Base-by-base conservation (phyloP, 208 protist genomes). In the Herpetomonas tarakana region DNA sequence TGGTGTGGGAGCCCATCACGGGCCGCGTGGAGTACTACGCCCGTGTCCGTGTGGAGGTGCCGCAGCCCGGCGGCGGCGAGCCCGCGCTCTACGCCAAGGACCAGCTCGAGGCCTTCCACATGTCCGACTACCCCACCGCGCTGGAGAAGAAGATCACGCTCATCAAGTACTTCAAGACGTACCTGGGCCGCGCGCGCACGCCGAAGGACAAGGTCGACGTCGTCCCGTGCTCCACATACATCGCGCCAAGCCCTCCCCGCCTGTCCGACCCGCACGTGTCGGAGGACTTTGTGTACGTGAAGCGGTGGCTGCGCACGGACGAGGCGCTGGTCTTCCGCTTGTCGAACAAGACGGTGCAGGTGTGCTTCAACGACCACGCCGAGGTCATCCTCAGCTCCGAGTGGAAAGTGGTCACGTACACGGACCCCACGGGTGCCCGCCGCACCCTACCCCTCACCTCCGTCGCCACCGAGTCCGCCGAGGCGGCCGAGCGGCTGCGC, bases 101-200 rank as follows among this genome's bases (percentile, higher is more conserved):
- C 55, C 74, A 94, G 64, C 81, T 68, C 16, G 60, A 91, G 74
- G 56, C 68, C 16, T 94, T 91, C 77, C 61, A 68, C 35, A 83
- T 97, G 69, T 62, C 74, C 22, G 58, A 62, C 9, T 83, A 83
- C 63, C 94, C 96, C 18, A 65, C 80, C 7, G 74, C 78, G 24
- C 78, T 99, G n/a, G 72, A 84, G 3, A 99, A 99, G 88, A 99
- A 99, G 81, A 82, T 98, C 27, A 95, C 88, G 25, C 77, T 99
- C 11, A 92, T 98, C 29, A 95, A 97, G 74, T 97, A 98, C 79
- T 99, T 99, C 80, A 85, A 88, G 29, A 84, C 85, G 9, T 94
- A 88, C 66, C 70, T 92, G 11, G 39, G 73, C 46, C 86, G 83
- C 30, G 58, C 30, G 51, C 74, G 62, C 65, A 91, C 19, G 11